Evolutionary conservation across 495 filamentous ascomycete species (phyloP).

Genomic region (Gamarada debralockiae): DNA sequence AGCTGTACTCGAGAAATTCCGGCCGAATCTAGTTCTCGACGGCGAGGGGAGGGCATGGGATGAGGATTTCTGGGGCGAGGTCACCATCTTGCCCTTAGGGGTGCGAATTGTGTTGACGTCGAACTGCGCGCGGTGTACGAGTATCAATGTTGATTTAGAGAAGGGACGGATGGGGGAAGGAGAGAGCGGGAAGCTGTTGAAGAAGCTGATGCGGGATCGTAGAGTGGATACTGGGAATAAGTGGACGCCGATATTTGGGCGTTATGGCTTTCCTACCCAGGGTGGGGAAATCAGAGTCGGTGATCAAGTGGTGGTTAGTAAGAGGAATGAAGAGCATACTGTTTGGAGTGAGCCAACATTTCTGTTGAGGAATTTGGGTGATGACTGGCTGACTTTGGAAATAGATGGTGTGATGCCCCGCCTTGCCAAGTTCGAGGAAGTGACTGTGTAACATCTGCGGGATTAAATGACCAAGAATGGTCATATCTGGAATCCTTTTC

Average conservation of each 20-base stretch:
- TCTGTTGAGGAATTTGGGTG: background rate
- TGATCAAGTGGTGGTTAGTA: conserved; percentile 63
- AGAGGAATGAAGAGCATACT: conserved; percentile 51
- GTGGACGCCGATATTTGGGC: conserved; percentile 76
- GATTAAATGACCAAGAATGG: background rate
- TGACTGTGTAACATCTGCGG: background rate
- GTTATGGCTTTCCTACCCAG: conserved; percentile 63
- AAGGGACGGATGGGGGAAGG: conserved; percentile 65
- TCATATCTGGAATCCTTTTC: background rate
- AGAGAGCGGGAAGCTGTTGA: conserved; percentile 63
- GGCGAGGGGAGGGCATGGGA: conserved; percentile 61
- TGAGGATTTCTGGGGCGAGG: conserved; percentile 81
- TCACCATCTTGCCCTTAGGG: conserved; percentile 8
- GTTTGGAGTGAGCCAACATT: conserved; percentile 52
- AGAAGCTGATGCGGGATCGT: conserved; percentile 74
- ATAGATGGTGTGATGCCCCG: conserved; percentile 9
- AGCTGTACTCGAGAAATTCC: conserved; percentile 75
- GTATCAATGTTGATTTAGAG: conserved; percentile 77
- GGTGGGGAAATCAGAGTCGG: conserved; percentile 52
- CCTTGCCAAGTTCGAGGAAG: background rate
- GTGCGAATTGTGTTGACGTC: conserved; percentile 56
- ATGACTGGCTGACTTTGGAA: background rate
- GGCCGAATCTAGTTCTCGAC: conserved; percentile 78
- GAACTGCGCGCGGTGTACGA: conserved; percentile 74
- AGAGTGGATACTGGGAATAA: conserved; percentile 69